These are phyloP conservation scores for Myxozyma geophila DNA, from an alignment of 805 yeast species.

Conservation along the genomic window DNA sequence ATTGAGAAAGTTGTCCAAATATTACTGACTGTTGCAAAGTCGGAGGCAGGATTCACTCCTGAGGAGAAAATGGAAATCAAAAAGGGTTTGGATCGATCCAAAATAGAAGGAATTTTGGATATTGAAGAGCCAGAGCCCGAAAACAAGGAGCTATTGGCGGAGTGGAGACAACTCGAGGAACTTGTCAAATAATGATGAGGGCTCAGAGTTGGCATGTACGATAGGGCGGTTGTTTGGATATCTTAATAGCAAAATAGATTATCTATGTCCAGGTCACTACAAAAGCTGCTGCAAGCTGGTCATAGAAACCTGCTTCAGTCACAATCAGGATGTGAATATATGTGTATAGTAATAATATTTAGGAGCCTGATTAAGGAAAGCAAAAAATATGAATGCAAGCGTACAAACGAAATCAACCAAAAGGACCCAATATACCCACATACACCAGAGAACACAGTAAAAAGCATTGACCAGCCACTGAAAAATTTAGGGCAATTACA, in stretches of 20 bases:
- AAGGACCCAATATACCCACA: slow-evolving; percentile 37
- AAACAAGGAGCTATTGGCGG: slow-evolving; percentile 20
- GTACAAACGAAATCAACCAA: slow-evolving; percentile 21
- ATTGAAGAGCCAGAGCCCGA: slow-evolving; percentile 20
- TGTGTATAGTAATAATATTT: background rate
- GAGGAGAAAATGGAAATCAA: slow-evolving; percentile 31
- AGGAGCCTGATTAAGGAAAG: slow-evolving; percentile 2
- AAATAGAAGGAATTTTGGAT: slow-evolving; percentile 28
- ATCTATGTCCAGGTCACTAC: too few species aligned
- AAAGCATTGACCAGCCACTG: background rate
- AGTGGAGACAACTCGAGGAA: slow-evolving; percentile 32
- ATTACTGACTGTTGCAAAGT: slow-evolving; percentile 26
- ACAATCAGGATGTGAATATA: background rate
- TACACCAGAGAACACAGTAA: background rate
- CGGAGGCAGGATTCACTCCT: slow-evolving; percentile 27
- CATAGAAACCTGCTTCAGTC: too few species aligned
- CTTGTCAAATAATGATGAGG: slow-evolving; percentile 11
- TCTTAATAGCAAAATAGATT: background rate
- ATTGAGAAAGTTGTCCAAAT: slow-evolving; percentile 32
- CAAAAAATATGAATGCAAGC: slow-evolving; percentile 16
- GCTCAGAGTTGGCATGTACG: background rate
- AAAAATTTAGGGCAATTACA: background rate
- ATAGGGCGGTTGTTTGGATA: background rate
- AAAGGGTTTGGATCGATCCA: slow-evolving; percentile 28
- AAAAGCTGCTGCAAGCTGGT: too few species aligned